phyloP scores from a whole-genome alignment of 352 stramenopile genomes.

The Thalassiosira delicatula region DNA sequence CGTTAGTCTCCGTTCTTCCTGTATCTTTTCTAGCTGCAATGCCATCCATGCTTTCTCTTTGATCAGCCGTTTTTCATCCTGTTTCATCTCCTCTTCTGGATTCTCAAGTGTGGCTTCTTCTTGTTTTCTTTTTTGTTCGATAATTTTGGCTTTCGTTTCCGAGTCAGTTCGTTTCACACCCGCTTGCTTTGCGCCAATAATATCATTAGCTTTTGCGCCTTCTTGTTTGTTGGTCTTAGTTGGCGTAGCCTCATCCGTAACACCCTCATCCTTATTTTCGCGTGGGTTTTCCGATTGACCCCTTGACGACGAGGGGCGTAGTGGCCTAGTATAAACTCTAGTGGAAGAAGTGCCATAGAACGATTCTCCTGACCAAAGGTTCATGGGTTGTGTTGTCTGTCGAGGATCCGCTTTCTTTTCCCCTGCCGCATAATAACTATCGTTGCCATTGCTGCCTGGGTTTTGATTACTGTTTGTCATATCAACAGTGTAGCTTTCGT shows the following conservation, averaged over 20 bases:
- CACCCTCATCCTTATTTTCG: slow-evolving; percentile 4
- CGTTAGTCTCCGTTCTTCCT: slow-evolving; percentile 31
- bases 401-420: slow-evolving; percentile 12
- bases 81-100: slow-evolving; percentile 3
- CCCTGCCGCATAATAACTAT: slow-evolving; percentile 23
- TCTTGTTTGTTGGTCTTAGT: slow-evolving; percentile 7
- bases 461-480: too few species aligned
- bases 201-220: slow-evolving; percentile 3
- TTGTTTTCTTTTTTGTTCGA: slow-evolving; percentile 3
- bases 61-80: slow-evolving; percentile 18
- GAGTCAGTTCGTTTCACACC: background rate
- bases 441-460: slow-evolving; percentile 10
- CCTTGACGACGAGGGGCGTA: slow-evolving; percentile 15
- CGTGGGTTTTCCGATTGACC: slow-evolving; percentile 4
- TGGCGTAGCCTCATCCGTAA: background rate
- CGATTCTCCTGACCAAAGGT: slow-evolving; percentile 43
- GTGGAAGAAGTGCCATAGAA: slow-evolving; percentile 52
- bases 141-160: background rate
- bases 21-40: slow-evolving; percentile 35
- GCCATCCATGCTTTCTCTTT: slow-evolving; percentile 43
- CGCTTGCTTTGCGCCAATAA: background rate
- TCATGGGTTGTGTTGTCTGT: slow-evolving; percentile 18
- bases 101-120: slow-evolving; percentile 3
- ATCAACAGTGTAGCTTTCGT: too few species aligned
- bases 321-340: slow-evolving; percentile 51